Base-by-base conservation (phyloP, 1,284 basidiomycete genomes). In the Trichosporon sp. region DNA sequence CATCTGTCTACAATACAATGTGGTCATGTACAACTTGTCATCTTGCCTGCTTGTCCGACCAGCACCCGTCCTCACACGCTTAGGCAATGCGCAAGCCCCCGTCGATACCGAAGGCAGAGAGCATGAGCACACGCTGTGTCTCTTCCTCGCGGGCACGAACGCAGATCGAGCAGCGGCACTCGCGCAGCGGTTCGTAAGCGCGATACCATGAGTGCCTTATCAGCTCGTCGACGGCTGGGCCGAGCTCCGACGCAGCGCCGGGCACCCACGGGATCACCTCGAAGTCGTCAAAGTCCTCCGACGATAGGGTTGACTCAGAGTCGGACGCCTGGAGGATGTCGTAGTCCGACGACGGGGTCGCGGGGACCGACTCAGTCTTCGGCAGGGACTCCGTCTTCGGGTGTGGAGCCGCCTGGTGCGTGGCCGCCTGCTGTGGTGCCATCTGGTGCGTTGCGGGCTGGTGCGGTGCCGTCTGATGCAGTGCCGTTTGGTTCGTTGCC, bases 81-180 rank as follows among this genome's bases (percentile, higher is more conserved):
- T 27, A 64, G 14, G 44, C 59, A 14, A 65, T 61, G 29, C 56
- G 44, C 19, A 65, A 25, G 13, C 57, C 25, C 5, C 27, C 29
- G 7, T 46, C 37, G 25, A 46, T 23, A 13, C 58, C 31, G n/a
- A 23, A 31, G 5, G 21, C 29, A 11, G 58, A 29, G 23, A 33
- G 49, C 36, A 57, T 14, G 3, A 62, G 61, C 4, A 56, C 31
- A 19, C 58, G 60, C 14, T 54, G 33, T 19, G 36, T 23, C 7
- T 56, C 52, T 13, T 61, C 64, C 21, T 37, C 59, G 16, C 56
- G 36, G 33, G 63, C 60, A 16, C 66, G 63, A 13, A 56, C 14
- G 25, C 66, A 68, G n/a, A 68, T 58, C 5, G 33, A 23, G 57
- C 66, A 68, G 29, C 27, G 57, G 27, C 66, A 68, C 19, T 58